Percentiles rank a stretch among this genome's conserved stretches.
Evolutionary conservation across 768 basidiomycete genomes (phyloP).

Genomic region (Rhodosporidiobolus sp.): DNA sequence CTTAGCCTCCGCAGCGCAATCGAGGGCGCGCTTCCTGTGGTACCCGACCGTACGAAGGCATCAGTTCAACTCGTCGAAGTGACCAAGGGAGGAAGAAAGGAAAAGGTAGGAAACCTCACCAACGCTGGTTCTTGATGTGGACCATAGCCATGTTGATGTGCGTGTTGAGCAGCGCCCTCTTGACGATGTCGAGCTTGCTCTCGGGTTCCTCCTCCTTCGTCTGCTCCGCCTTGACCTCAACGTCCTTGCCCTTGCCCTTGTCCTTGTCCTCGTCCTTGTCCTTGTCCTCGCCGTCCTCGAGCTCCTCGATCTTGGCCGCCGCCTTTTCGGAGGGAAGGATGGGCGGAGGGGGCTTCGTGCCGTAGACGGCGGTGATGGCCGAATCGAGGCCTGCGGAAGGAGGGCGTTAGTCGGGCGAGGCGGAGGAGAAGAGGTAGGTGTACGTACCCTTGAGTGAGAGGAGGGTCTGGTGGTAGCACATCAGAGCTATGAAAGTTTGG

Average conservation of each 20-base stretch:
- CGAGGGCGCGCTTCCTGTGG: slow-evolving; percentile 26
- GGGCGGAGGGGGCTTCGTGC: too few relatives aligned
- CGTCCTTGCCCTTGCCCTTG: neutral
- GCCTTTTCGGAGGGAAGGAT: too few relatives aligned
- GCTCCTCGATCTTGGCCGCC: neutral
- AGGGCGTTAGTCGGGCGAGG: neutral
- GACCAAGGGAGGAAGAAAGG: too few relatives aligned
- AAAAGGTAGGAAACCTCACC: too few relatives aligned
- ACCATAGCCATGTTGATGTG: slow-evolving; percentile 23
- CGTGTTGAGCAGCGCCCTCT: slow-evolving; percentile 15
- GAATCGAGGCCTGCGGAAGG: neutral
- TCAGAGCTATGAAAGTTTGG: too few relatives aligned
- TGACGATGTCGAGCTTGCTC: neutral
- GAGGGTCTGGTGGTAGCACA: slow-evolving; percentile 22
- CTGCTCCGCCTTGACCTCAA: neutral
- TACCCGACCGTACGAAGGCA: too few relatives aligned
- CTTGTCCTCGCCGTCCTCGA: neutral
- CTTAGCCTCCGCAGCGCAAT: slow-evolving; percentile 11
- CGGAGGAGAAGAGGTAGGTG: neutral
- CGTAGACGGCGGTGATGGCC: neutral
- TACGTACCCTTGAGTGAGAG: slow-evolving; percentile 10
- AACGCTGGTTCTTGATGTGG: slow-evolving; percentile 25
- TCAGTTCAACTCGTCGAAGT: too few relatives aligned
- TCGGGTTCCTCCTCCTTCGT: neutral
- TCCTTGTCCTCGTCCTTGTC: neutral